Evolutionary conservation across 768 basidiomycete genomes (phyloP), one percentile per base, ranked within the genome.

Genomic region (Naganishia randhawae): DNA sequence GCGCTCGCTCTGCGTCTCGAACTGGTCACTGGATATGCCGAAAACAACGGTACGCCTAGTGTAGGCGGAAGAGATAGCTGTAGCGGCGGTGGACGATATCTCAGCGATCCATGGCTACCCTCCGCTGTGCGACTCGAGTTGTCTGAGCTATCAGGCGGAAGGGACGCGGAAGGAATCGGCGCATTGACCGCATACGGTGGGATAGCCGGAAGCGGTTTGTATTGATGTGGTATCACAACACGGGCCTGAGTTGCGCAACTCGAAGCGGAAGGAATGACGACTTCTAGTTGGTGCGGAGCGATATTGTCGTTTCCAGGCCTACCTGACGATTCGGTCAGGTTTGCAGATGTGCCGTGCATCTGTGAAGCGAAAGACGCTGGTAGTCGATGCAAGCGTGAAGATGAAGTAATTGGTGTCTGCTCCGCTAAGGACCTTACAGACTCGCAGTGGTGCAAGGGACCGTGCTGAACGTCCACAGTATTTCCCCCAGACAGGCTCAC

Each of bases 11-110:
- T 42, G 37, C 37, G 35, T 61, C 57, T 61, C 22, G 57, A 25
- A 22, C 57, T 29, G 33, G 57, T 42, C 14, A 61, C 57, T 13
- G 57, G 57, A 42, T 61, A 61, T 39, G 57, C 35, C 35, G 57
- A 61, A 42, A 61, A 61, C n/a, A 61, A 25, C n/a, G 57, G 57
- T 25, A 61, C 19, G 9, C 57, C 57, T 9, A 41, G 22, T 13
- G 57, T 61, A 0, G 57, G 37, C 19, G 57, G 39, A 29, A 25
- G 37, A 17, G 57, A 37, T 8, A 57, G 33, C 35, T 57, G 35
- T 16, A 39, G 31, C 3, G 54, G 57, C 10, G 57, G 37, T 25
- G 39, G 57, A 29, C 57, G 37, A 7, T 27, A 39, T 22, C 22
- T 61, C 0, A 22, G 14, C 14, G 37, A 22, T 29, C 27, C 57